Conservation (phyloP, 768 basidiomycete genomes). For the Mycena sanguinolenta region DNA sequence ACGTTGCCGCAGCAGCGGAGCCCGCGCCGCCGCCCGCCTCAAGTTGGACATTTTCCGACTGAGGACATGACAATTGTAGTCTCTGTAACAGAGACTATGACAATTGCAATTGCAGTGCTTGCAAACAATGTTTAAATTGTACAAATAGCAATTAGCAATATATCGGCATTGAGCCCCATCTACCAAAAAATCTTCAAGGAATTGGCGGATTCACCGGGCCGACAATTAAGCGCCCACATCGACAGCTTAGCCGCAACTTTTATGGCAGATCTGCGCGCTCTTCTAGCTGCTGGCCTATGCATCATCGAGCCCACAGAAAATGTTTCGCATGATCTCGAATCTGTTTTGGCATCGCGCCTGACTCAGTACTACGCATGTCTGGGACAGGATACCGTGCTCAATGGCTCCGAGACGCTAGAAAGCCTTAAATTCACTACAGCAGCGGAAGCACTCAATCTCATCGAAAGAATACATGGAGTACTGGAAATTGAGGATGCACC, state of each 20-base stretch:
- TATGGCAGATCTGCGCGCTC: constrained; percentile 16
- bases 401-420: constrained; percentile 47
- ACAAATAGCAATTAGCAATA: no score
- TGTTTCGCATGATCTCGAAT: constrained; percentile 48
- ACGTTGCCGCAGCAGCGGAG: no score
- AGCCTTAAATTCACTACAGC: constrained; percentile 68
- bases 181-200: no score
- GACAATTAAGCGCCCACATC: no score
- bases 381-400: constrained; percentile 32
- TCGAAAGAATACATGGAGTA: constrained; percentile 62
- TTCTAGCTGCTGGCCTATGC: constrained; percentile 50
- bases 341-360: constrained; percentile 55
- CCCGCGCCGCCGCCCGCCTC: no score
- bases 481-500: constrained; percentile 48
- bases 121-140: no score
- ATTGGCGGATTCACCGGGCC: no score
- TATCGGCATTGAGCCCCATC: no score
- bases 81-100: no score
- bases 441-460: constrained; percentile 62
- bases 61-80: no score
- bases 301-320: constrained; percentile 52
- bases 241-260: background rate
- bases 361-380: constrained; percentile 52
- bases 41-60: no score
- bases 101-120: no score